Conservation (phyloP, 2,329 filamentous ascomycete species). For the Fusarium drepaniforme region DNA sequence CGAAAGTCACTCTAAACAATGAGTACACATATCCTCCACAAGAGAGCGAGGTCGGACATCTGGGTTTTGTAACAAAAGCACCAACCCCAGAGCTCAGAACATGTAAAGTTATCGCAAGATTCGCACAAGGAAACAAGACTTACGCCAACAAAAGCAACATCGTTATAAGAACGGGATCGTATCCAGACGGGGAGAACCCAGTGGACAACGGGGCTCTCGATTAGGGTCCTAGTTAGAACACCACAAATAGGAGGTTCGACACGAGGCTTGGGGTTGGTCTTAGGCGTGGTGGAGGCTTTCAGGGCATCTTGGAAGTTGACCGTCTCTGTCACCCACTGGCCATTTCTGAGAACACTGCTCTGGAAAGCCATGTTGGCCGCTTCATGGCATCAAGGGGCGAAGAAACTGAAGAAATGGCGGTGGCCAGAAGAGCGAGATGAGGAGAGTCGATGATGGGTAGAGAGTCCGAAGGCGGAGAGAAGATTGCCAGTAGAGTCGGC, state of each 20-base stretch:
- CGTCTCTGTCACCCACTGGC: conserved; percentile 68
- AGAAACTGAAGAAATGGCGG: background rate
- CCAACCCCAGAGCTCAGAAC: background rate
- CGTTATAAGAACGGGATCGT: conserved; percentile 76
- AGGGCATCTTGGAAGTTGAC: conserved; percentile 59
- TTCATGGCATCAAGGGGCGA: conserved; percentile 38
- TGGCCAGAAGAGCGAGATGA: conserved; percentile 4
- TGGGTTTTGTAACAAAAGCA: background rate
- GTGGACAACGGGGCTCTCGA: conserved; percentile 80
- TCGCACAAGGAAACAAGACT: conserved; percentile 50
- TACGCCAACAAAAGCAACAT: conserved; percentile 88
- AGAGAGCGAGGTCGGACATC: no score
- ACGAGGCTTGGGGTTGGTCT: conserved; percentile 45
- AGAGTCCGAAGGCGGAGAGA: background rate
- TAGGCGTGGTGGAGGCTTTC: conserved; percentile 51
- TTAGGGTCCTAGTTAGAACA: conserved; percentile 81
- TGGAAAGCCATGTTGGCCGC: conserved; percentile 60
- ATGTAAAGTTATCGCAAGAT: background rate
- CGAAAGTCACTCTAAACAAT: background rate
- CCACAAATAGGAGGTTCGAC: conserved; percentile 70
- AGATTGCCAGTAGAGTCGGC: background rate
- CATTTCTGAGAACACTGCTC: conserved; percentile 65
- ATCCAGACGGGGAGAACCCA: conserved; percentile 86
- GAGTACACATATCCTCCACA: background rate
- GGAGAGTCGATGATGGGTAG: background rate